Base-by-base conservation (phyloP, 2,329 filamentous ascomycete genomes). In the Chrysoporthe puriensis region DNA sequence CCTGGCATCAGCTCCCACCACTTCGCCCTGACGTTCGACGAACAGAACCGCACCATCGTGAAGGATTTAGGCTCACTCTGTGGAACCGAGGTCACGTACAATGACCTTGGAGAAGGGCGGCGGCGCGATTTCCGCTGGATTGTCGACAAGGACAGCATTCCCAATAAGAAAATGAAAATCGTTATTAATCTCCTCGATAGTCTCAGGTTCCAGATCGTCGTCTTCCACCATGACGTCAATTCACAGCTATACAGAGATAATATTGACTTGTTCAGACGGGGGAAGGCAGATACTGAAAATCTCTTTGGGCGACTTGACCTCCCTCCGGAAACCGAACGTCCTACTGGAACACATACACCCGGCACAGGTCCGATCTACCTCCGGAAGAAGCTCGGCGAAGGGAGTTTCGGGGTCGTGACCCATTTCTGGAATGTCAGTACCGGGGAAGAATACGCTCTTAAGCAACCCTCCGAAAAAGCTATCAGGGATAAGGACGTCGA, bases 31-130 rank as follows among this genome's bases (percentile, higher is more conserved):
- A 58, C 60, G 3, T 67, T 67, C 42, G 60, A 67, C 61, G 60
- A 63, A n/a, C 3, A 16, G 44, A 42, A 59, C 16, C 60, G 50
- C 57, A 9, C 54, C 54, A 21, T 57, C 46, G 66, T 74, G 21
- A 70, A 70, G 54, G 74, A 75, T 67, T 63, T 70, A 62, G 54
- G 32, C 46, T 76, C 73, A 60, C 4, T 43, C 2, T 6, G 2
- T 7, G 74, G 73, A 43, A 74, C 72, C n/a, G 46, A 73, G 60
- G 74, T 75, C 57, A 74, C 71, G 5, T 75, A 75, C 57, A 60
- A 70, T 50, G 32, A 52, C 0, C 26, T 69, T 52, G 73, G 71
- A 7, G 1, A 66, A 4, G 73, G 72, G 26, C 42, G 2, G 5
- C 72, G 73, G 34, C 67, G 70, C 9, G 40, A 64, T 7, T 74